phyloP scores from a whole-genome alignment of 2,329 filamentous ascomycete species.

The Aurifilum marmelostoma region DNA sequence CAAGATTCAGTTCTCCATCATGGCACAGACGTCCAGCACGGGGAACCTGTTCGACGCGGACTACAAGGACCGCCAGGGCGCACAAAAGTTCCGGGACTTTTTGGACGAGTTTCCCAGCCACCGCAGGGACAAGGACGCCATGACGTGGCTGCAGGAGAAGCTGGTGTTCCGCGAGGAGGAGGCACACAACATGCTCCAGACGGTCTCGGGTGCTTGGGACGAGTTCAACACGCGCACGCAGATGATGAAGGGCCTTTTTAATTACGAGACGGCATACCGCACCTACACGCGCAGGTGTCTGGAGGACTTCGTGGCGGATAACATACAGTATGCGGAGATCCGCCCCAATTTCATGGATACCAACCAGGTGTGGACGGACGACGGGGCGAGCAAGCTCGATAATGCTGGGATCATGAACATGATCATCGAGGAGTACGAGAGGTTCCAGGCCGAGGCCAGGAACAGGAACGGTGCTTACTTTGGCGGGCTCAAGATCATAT shows the following conservation, averaged over 20 bases:
- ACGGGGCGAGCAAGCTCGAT: conserved; percentile 48
- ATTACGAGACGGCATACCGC: conserved; percentile 59
- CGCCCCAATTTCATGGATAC: conserved; percentile 61
- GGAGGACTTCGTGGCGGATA: conserved; percentile 57
- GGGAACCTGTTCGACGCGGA: conserved; percentile 51
- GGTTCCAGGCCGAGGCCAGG: conserved; percentile 38
- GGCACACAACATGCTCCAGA: conserved; percentile 56
- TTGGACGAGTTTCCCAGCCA: conserved; percentile 40
- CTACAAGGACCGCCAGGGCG: conserved; percentile 49
- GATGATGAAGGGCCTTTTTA: conserved; percentile 64
- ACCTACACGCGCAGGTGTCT: conserved; percentile 59
- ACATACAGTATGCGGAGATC: conserved; percentile 64
- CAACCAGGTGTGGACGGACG: conserved; percentile 55
- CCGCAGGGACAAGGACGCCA: conserved; percentile 36
- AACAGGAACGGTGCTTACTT: conserved; percentile 41
- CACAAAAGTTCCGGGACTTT: conserved; percentile 50
- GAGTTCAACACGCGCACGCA: conserved; percentile 57
- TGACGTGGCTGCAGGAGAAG: conserved; percentile 63
- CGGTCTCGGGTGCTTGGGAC: conserved; percentile 55
- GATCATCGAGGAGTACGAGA: conserved; percentile 51
- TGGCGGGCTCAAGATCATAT: conserved; percentile 63
- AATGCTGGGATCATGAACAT: conserved; percentile 57
- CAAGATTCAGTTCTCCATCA: conserved; percentile 66
- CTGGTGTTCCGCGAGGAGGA: conserved; percentile 65
- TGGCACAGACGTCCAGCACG: conserved; percentile 40